Conservation (phyloP, 2,329 filamentous ascomycete species). For the Cordyceps pruinosa region DNA sequence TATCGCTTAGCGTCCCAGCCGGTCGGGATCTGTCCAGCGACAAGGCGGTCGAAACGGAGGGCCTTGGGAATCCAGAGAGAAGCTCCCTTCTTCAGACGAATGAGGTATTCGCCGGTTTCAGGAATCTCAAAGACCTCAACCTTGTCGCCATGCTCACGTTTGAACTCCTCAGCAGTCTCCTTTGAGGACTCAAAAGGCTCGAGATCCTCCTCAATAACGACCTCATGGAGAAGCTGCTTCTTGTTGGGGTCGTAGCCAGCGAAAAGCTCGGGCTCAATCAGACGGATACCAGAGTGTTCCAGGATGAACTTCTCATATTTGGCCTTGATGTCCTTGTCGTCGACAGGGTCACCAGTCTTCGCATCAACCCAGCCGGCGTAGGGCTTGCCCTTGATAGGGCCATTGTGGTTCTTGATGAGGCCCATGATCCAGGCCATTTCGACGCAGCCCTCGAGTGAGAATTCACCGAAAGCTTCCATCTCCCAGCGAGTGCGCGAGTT, state of each 20-base stretch:
- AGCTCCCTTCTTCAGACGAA: conserved; percentile 92
- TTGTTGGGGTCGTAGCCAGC: conserved; percentile 95
- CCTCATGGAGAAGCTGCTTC: conserved; percentile 96
- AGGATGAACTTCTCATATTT: conserved; percentile 98
- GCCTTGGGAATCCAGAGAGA: conserved; percentile 95
- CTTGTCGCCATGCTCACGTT: conserved; percentile 93
- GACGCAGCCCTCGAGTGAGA: conserved; percentile 94
- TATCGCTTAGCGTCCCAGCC: conserved; percentile 97
- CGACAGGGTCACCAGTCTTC: conserved; percentile 90
- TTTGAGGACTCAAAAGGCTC: conserved; percentile 96
- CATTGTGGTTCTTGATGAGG: conserved; percentile 97
- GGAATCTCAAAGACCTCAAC: conserved; percentile 94
- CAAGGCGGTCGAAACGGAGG: conserved; percentile 90
- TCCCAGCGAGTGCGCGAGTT: conserved; percentile 98
- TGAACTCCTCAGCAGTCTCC: conserved; percentile 96
- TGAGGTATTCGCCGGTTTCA: conserved; percentile 88
- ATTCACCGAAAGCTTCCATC: conserved; percentile 95
- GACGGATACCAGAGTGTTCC: conserved; percentile 92
- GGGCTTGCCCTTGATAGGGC: conserved; percentile 87
- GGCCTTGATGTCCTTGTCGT: conserved; percentile 94
- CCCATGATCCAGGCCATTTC: conserved; percentile 99
- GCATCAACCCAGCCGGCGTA: conserved; percentile 96
- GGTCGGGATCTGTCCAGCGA: conserved; percentile 93
- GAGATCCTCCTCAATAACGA: conserved; percentile 93
- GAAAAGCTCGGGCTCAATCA: conserved; percentile 96